Percentiles rank a stretch among this genome's conserved stretches.
Conservation (phyloP, 1,284 basidiomycete genomes). For the Megacollybia platyphylla region DNA sequence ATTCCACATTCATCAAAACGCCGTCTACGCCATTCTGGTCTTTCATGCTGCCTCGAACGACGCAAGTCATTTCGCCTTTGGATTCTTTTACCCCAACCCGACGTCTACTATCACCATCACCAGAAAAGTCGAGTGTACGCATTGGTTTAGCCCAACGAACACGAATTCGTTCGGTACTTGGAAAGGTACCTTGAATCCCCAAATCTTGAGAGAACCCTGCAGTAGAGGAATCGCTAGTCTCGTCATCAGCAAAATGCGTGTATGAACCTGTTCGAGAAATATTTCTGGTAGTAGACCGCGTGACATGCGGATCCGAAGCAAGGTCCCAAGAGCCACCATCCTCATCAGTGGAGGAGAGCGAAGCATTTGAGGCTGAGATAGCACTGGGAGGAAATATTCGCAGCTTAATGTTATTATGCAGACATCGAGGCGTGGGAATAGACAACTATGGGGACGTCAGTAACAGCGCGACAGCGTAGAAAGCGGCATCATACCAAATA, state of each 20-base stretch:
- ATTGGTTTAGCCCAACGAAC: slow-evolving; percentile 66
- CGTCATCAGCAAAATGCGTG: slow-evolving; percentile 66
- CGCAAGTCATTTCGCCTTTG: slow-evolving; percentile 51
- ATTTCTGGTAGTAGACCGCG: slow-evolving; percentile 33
- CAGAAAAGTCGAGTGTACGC: slow-evolving; percentile 31
- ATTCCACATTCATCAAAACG: slow-evolving; percentile 56
- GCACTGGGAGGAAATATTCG: slow-evolving; percentile 53
- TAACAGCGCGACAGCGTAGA: slow-evolving; percentile 4
- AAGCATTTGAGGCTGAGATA: slow-evolving; percentile 49
- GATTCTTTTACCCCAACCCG: slow-evolving; percentile 56
- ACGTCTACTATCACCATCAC: slow-evolving; percentile 36
- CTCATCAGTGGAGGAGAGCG: slow-evolving; percentile 62
- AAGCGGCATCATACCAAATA: slow-evolving; percentile 40
- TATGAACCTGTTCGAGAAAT: slow-evolving; percentile 43
- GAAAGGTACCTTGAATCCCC: slow-evolving; percentile 65
- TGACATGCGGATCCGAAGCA: slow-evolving; percentile 64
- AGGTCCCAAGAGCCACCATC: slow-evolving; percentile 60
- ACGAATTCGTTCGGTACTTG: slow-evolving; percentile 59
- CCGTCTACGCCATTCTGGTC: slow-evolving; percentile 34
- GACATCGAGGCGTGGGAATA: slow-evolving; percentile 62
- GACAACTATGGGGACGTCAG: slow-evolving; percentile 33
- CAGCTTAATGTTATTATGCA: slow-evolving; percentile 62
- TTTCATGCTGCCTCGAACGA: slow-evolving; percentile 35
- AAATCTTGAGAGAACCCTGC: slow-evolving; percentile 46
- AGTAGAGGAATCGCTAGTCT: slow-evolving; percentile 60